Conservation (phyloP, 371 early-diverging fungal genomes). For the Lichtheimia ornata region DNA sequence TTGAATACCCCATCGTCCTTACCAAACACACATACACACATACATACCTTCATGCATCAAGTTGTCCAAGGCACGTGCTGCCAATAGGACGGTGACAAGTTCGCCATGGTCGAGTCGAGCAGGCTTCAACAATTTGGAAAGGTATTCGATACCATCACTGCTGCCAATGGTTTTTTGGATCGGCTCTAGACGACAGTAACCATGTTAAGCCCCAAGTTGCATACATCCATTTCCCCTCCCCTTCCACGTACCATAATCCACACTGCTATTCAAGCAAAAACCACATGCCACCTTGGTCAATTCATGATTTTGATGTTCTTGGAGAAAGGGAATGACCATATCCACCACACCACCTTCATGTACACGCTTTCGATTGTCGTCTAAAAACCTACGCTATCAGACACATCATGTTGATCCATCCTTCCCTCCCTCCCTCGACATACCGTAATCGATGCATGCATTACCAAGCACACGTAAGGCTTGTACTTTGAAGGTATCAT, state of each 20-base stretch:
- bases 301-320: slow-evolving; percentile 30
- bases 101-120: slow-evolving; percentile 39
- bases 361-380: slow-evolving; percentile 66
- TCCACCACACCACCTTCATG: slow-evolving; percentile 53
- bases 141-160: slow-evolving; percentile 31
- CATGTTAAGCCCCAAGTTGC: not conserved
- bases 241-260: slow-evolving; percentile 67
- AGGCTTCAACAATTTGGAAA: slow-evolving; percentile 39
- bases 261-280: slow-evolving; percentile 72
- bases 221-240: not conserved
- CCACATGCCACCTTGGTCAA: slow-evolving; percentile 65
- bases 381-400: slow-evolving; percentile 29
- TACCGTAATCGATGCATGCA: slow-evolving; percentile 81
- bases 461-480: slow-evolving; percentile 75
- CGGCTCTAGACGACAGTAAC: not conserved
- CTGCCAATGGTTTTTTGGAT: slow-evolving; percentile 1
- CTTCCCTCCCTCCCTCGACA: not conserved
- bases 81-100: slow-evolving; percentile 35
- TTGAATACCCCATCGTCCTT: slow-evolving; percentile 9
- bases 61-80: slow-evolving; percentile 34
- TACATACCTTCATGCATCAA: slow-evolving; percentile 33
- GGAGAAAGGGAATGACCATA: slow-evolving; percentile 43
- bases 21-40: slow-evolving; percentile 16
- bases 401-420: not conserved
- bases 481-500: slow-evolving; percentile 50